Percentiles rank a stretch among this genome's conserved stretches.
Conservation (phyloP, 2,329 filamentous ascomycete species). For the Thermoascus crustaceus region DNA sequence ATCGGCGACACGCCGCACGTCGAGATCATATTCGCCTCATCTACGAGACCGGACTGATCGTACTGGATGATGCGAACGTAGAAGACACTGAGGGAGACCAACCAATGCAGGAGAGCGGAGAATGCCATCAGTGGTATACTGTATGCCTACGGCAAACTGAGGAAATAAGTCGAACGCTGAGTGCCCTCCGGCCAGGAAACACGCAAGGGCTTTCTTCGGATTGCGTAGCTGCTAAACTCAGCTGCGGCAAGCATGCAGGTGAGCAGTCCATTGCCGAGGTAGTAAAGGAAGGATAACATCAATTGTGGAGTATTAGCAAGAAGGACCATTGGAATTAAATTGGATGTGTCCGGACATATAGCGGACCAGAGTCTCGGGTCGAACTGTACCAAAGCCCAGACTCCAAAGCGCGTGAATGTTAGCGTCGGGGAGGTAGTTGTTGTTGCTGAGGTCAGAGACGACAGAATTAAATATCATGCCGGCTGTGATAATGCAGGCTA, state of each 20-base stretch:
- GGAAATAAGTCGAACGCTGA: conserved; percentile 39
- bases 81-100: conserved; percentile 43
- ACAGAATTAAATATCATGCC: no score
- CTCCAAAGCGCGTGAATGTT: not conserved
- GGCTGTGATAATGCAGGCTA: no score
- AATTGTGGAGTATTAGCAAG: not conserved
- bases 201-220: conserved; percentile 32
- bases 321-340: not conserved
- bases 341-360: not conserved
- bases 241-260: conserved; percentile 41
- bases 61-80: conserved; percentile 27
- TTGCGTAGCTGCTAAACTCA: conserved; percentile 42
- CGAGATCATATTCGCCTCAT: conserved; percentile 24
- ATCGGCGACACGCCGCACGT: not conserved
- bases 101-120: conserved; percentile 40
- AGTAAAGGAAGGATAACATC: conserved; percentile 28
- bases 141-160: conserved; percentile 40
- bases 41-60: conserved; percentile 5
- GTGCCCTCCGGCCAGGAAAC: conserved; percentile 33
- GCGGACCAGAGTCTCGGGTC: not conserved
- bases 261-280: conserved; percentile 27
- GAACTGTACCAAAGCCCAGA: not conserved
- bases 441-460: no score
- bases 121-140: conserved; percentile 31
- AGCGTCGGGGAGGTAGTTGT: not conserved